phyloP scores from a whole-genome alignment of 345 rosid species.

The Brassica juncea region DNA sequence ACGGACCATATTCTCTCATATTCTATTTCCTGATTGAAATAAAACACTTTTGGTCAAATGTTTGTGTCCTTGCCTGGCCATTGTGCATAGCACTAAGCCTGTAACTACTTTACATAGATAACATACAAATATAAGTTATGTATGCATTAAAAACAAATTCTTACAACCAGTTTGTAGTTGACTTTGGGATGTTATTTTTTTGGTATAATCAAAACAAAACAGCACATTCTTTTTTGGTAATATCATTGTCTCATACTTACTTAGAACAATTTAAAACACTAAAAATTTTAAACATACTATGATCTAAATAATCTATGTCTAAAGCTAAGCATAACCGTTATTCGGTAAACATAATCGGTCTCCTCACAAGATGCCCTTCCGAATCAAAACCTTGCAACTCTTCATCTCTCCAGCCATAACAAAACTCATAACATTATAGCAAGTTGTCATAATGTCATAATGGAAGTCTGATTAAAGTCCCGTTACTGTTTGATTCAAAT shows the following conservation, averaged over 20 bases:
- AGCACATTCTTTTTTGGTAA: not conserved
- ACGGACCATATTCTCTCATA: not conserved
- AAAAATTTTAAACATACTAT: not conserved
- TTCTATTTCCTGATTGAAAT: not conserved
- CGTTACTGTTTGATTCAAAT: no score
- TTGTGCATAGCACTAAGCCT: slow-evolving; percentile 36
- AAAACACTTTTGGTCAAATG: not conserved
- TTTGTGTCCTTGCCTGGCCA: not conserved
- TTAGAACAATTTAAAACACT: not conserved
- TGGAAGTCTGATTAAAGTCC: no score
- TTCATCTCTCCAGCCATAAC: slow-evolving; percentile 30
- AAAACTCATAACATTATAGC: not conserved
- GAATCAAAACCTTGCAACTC: slow-evolving; percentile 54
- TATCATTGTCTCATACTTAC: not conserved
- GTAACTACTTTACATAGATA: not conserved
- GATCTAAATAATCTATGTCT: not conserved
- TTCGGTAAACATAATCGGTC: slow-evolving; percentile 17
- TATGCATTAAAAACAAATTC: not conserved
- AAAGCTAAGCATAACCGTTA: no score
- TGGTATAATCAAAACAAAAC: not conserved
- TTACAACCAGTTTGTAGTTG: slow-evolving; percentile 9
- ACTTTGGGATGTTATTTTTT: not conserved
- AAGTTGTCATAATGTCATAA: no score
- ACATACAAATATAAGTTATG: not conserved
- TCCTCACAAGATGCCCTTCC: slow-evolving; percentile 49